Conservation (phyloP, 2,329 filamentous ascomycete species). For the Didymella glomerata region DNA sequence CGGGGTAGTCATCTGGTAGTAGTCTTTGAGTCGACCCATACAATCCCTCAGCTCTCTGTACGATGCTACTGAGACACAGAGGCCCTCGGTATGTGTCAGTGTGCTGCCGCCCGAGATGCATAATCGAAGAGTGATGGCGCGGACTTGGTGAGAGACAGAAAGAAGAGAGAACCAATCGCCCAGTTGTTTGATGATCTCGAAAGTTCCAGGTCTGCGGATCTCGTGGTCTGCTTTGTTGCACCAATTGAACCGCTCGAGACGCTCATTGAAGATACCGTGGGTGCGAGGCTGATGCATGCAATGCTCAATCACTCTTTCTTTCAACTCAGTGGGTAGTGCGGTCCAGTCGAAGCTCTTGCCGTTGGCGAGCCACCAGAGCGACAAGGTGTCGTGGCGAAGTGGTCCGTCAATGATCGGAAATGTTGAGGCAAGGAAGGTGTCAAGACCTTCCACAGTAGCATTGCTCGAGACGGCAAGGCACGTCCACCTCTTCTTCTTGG, state of each 20-base stretch:
- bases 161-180: conserved; percentile 29
- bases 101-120: conserved; percentile 30
- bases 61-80: conserved; percentile 17
- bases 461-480: not conserved
- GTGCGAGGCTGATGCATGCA: conserved; percentile 25
- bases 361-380: conserved; percentile 37
- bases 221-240: not conserved
- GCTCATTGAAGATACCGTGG: conserved; percentile 3
- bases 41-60: conserved; percentile 3
- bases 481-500: not conserved
- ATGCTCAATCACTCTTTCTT: conserved; percentile 34
- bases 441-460: conserved; percentile 1
- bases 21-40: conserved; percentile 26
- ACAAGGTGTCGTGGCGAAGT: conserved; percentile 10
- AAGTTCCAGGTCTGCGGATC: conserved; percentile 1
- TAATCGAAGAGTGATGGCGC: conserved; percentile 32
- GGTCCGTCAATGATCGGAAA: conserved; percentile 14
- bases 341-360: conserved; percentile 39
- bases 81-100: conserved; percentile 6
- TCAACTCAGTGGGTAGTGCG: conserved; percentile 37
- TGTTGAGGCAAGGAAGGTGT: conserved; percentile 9
- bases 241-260: not conserved
- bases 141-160: conserved; percentile 34
- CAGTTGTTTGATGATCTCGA: conserved; percentile 32
- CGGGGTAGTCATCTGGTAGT: conserved; percentile 25